Conservation (phyloP, 208 protist species). For the Leishmania major region DNA sequence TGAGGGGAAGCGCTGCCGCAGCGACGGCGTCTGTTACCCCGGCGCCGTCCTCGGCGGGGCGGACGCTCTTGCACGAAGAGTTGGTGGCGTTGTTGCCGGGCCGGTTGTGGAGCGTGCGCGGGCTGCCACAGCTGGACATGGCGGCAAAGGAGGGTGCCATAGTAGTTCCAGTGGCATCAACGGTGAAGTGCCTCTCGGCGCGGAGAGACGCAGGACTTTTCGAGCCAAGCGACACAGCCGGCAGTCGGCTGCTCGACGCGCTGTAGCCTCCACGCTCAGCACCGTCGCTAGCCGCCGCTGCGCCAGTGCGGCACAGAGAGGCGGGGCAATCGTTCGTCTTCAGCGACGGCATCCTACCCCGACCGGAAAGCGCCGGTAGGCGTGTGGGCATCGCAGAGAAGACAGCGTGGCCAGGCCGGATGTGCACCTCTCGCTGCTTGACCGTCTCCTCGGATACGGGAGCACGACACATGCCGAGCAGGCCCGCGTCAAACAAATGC, state of each 20-base stretch:
- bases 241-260: not conserved
- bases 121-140: no score
- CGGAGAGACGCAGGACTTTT: not conserved
- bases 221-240: not conserved
- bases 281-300: not conserved
- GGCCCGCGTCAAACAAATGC: conserved; percentile 66
- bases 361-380: not conserved
- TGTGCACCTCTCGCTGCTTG: conserved; percentile 18
- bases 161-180: not conserved
- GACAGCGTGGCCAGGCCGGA: not conserved
- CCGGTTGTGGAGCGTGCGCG: no score
- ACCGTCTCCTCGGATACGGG: conserved; percentile 56
- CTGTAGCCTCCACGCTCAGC: not conserved
- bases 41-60: no score
- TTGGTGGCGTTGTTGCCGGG: not conserved
- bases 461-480: conserved; percentile 72
- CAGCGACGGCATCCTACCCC: no score
- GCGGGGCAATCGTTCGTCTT: not conserved
- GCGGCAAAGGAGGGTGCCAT: not conserved
- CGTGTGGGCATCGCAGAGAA: not conserved
- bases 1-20: conserved; percentile 9
- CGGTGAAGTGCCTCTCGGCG: not conserved
- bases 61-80: not conserved
- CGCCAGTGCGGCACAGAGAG: not conserved
- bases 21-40: not conserved